Conservation (phyloP, 495 filamentous ascomycete genomes). For the Parathielavia appendiculata region DNA sequence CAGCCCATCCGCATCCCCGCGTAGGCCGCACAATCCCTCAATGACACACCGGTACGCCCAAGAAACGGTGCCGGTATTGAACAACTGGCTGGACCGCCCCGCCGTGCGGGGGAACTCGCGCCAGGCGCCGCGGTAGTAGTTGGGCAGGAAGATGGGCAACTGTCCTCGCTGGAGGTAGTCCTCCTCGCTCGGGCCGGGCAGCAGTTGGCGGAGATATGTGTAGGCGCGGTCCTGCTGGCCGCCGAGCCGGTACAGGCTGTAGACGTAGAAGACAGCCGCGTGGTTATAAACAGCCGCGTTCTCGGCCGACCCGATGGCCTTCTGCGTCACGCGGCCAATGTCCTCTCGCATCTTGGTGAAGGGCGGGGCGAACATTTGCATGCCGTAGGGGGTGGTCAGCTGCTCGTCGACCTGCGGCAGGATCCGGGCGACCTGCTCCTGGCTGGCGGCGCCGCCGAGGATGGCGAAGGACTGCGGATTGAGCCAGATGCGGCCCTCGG, state of each 20-base stretch:
- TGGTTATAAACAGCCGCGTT: conserved; percentile 56
- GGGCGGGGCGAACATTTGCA: conserved; percentile 50
- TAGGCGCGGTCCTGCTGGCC: conserved; percentile 48
- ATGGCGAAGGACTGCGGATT: conserved; percentile 54
- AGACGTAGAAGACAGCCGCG: conserved; percentile 49
- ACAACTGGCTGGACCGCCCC: conserved; percentile 50
- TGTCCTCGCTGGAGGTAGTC: conserved; percentile 52
- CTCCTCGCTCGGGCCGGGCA: conserved; percentile 47
- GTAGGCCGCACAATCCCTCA: conserved; percentile 50
- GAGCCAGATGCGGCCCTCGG: conserved; percentile 53
- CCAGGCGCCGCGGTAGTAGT: conserved; percentile 53
- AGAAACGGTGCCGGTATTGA: conserved; percentile 54
- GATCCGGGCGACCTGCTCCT: conserved; percentile 41
- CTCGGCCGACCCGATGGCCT: conserved; percentile 52
- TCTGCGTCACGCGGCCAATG: conserved; percentile 55
- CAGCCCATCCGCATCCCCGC: conserved; percentile 45
- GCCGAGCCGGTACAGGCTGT: conserved; percentile 46
- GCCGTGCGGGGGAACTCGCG: conserved; percentile 47
- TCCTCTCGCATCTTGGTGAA: conserved; percentile 53
- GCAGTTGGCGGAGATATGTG: conserved; percentile 45
- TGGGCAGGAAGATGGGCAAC: conserved; percentile 52
- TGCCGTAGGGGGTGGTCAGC: conserved; percentile 49
- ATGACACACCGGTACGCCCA: conserved; percentile 53
- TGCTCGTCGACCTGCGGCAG: conserved; percentile 47
- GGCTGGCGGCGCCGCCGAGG: conserved; percentile 46